Percentiles rank a stretch among this genome's conserved stretches.
Evolutionary conservation across 495 filamentous ascomycete genomes (phyloP).

Genomic region (Aspergillus cavernicola): DNA sequence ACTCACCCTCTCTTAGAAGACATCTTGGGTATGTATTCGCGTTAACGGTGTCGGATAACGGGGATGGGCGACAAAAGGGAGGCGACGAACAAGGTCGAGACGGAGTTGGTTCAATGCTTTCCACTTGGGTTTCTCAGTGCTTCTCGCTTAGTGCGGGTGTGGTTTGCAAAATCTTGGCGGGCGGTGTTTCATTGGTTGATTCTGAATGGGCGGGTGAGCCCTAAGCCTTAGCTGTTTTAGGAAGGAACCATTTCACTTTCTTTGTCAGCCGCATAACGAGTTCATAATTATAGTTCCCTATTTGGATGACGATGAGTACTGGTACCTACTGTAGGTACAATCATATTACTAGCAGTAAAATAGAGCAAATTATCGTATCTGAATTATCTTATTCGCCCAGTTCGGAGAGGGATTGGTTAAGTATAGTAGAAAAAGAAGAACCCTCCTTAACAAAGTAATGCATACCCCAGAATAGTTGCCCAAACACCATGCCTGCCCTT

Average conservation of each 20-base stretch:
- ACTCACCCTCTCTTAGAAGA: conserved; percentile 58
- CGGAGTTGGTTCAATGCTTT: conserved; percentile 10
- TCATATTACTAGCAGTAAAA: background rate
- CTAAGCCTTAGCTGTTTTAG: conserved; percentile 37
- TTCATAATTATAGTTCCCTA: background rate
- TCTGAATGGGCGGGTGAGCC: conserved; percentile 20
- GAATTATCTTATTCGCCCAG: background rate
- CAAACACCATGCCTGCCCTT: conserved; percentile 43
- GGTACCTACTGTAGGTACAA: too few relatives aligned
- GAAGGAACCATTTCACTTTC: background rate
- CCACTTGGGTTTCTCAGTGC: conserved; percentile 28
- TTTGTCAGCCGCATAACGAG: background rate
- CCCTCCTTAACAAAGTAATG: conserved; percentile 23
- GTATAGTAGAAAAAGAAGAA: background rate
- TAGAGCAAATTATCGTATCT: background rate
- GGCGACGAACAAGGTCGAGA: conserved; percentile 20
- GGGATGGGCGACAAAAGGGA: conserved; percentile 34
- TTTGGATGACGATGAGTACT: too few relatives aligned
- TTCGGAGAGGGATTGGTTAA: background rate
- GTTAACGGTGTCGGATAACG: conserved; percentile 40
- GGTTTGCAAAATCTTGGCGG: conserved; percentile 44
- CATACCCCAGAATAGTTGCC: conserved; percentile 18
- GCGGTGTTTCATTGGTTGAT: conserved; percentile 23
- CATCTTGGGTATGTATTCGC: conserved; percentile 49
- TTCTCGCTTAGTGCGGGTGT: conserved; percentile 49